These are phyloP conservation scores for Venturia pyrina DNA, from an alignment of 2,329 filamentous ascomycete species.

Conservation along the genomic window DNA sequence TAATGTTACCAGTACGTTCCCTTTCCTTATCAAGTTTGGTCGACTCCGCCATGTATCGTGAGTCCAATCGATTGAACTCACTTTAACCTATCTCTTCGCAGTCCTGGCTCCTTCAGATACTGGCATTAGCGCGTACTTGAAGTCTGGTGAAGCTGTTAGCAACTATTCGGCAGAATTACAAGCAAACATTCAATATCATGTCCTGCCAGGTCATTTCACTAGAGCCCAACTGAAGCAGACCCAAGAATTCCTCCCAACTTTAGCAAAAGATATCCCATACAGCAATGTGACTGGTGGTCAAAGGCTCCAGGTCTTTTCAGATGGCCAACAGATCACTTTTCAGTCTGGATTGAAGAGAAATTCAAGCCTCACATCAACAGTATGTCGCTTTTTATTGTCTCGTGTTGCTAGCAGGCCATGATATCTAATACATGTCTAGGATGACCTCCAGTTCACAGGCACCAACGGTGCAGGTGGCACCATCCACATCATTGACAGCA, in stretches of 20 bases:
- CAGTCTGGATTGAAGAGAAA: slow-evolving; percentile 1
- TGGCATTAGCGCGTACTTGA: neutral
- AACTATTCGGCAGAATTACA: neutral
- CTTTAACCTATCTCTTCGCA: neutral
- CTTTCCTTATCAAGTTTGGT: neutral
- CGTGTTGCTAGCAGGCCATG: neutral
- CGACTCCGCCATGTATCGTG: neutral
- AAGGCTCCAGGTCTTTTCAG: neutral
- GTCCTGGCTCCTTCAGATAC: neutral
- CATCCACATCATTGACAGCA: neutral
- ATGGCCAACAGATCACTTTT: neutral
- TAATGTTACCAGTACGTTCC: neutral
- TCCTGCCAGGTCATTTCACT: neutral
- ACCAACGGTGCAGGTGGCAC: neutral
- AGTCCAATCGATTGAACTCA: neutral
- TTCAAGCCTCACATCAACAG: neutral
- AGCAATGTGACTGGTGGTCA: neutral
- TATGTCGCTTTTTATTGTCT: neutral
- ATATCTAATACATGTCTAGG: neutral
- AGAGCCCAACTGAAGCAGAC: neutral
- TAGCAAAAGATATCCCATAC: neutral
- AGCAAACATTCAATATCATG: neutral
- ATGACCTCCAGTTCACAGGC: neutral
- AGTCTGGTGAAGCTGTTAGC: neutral
- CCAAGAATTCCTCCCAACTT: neutral